Base-by-base conservation (phyloP, 2,329 filamentous ascomycete genomes). In the Calonectria naviculata region DNA sequence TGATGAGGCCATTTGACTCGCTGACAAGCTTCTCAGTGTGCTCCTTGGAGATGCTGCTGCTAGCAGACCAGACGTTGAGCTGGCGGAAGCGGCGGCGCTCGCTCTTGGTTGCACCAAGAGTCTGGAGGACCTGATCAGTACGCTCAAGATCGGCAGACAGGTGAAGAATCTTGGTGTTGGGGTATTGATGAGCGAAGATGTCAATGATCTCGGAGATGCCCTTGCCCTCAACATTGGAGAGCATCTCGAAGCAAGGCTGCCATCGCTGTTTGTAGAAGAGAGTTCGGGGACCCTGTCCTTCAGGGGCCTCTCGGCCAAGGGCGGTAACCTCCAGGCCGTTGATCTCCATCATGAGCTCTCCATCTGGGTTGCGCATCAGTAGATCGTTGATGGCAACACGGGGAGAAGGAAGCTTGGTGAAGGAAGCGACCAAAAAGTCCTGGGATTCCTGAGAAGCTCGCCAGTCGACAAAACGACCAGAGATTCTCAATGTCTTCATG, bases 331-430 rank as follows among this genome's bases (percentile, higher is more conserved):
- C 73, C 2, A 79, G 71, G 4, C 75, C 73, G 10, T 63, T 68
- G 24, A 79, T 76, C 49, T 78, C 73, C 67, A 79, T 71, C 65
- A 78, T 65, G 17, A 75, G 70, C 42, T 76, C 62, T 12, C 74
- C 76, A 8, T 58, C 34, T n/a, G 56, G 34, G 46, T 75, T 68
- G n/a, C 72, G 68, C 69, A 79, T 73, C 28, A 74, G 62, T 46
- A 79, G 68, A 52, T 78, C 73, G 65, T 75, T 78, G 67, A 76
- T 75, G 26, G 74, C 76, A 26, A 77, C 75, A 58, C 76, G 73
- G 4, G 76, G 74, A 52, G 75, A 76, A 12, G 75, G 76, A 2
- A 77, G 67, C 61, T 77, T 69, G n/a, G 75, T 76, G 60, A 75
- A 75, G 15, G 74, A 75, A 2, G 66, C 75, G 13, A 76, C 76